Conservation (phyloP, 2,329 filamentous ascomycete genomes). For the Aspergillus felis region DNA sequence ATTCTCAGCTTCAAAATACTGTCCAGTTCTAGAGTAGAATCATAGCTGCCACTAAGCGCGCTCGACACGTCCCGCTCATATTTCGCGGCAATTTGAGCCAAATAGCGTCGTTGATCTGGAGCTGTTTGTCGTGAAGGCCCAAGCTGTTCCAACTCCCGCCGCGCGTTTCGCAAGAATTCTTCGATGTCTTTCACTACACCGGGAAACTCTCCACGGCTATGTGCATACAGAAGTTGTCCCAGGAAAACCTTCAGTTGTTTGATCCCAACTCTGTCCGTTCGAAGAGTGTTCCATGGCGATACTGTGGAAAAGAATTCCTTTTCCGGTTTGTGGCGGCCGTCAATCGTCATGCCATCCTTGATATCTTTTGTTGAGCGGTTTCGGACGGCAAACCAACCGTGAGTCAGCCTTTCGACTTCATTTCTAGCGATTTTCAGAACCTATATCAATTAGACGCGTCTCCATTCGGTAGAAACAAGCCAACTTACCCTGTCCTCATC, state of each 20-base stretch:
- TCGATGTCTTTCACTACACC: conserved; percentile 13
- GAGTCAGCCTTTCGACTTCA: conserved; percentile 14
- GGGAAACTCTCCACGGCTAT: conserved; percentile 21
- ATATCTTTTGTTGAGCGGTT: conserved; percentile 24
- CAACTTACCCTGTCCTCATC: conserved; percentile 16
- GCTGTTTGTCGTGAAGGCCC: conserved; percentile 12
- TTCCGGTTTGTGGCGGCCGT: conserved; percentile 15
- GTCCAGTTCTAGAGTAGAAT: neutral
- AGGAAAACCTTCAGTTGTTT: conserved; percentile 15
- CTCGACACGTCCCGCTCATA: too few relatives aligned
- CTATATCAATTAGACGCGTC: neutral
- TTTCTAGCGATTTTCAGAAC: conserved; percentile 15
- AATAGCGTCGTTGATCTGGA: conserved; percentile 15
- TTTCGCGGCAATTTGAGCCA: conserved; percentile 7
- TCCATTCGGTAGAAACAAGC: neutral
- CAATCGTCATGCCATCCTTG: conserved; percentile 31
- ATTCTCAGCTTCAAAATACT: conserved; percentile 15
- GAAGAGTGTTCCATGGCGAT: conserved; percentile 14
- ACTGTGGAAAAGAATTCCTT: conserved; percentile 10
- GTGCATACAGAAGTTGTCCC: conserved; percentile 14
- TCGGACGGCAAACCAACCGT: conserved; percentile 25
- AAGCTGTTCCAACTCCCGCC: conserved; percentile 16
- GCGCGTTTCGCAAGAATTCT: conserved; percentile 14
- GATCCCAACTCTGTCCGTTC: conserved; percentile 16
- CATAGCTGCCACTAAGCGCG: conserved; percentile 15